These are phyloP conservation scores for Peronospora belbahrii DNA, from an alignment of 352 stramenopile species.

Conservation along the genomic window DNA sequence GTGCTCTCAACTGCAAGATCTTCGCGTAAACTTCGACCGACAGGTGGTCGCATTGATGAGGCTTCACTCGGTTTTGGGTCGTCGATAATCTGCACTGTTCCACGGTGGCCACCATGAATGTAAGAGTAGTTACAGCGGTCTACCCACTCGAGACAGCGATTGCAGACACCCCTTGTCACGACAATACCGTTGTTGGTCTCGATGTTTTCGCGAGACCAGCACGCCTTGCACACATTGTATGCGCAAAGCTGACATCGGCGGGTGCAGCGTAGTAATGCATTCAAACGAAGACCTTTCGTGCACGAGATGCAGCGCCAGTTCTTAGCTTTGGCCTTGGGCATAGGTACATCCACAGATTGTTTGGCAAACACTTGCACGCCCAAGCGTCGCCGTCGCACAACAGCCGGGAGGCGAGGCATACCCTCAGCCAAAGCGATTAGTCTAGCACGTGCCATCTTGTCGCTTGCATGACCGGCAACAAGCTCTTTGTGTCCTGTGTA, in stretches of 20 bases:
- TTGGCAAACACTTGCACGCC: conserved; percentile 26
- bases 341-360: neutral
- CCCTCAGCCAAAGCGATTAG: conserved; percentile 22
- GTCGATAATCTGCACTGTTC: conserved; percentile 21
- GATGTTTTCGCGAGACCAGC: conserved; percentile 31
- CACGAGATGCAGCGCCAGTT: conserved; percentile 41
- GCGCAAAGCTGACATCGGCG: conserved; percentile 36
- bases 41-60: neutral
- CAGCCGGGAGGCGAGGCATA: conserved; percentile 21
- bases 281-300: conserved; percentile 33
- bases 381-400: conserved; percentile 32
- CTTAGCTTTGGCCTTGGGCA: conserved; percentile 7
- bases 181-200: conserved; percentile 34
- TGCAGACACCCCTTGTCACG: conserved; percentile 29
- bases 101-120: conserved; percentile 17
- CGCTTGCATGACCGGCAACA: conserved; percentile 1
- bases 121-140: conserved; percentile 34
- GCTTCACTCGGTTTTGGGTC: conserved; percentile 5
- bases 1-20: conserved; percentile 16
- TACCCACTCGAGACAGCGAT: conserved; percentile 37
- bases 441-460: conserved; percentile 22
- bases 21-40: conserved; percentile 20
- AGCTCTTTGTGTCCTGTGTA: neutral
- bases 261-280: conserved; percentile 13
- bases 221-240: conserved; percentile 40